A percentile compares a stretch with the other conserved stretches of the same genome.
Evolutionary conservation across 1,284 basidiomycete genomes (phyloP).

Genomic region (Neonothopanus nambi): DNA sequence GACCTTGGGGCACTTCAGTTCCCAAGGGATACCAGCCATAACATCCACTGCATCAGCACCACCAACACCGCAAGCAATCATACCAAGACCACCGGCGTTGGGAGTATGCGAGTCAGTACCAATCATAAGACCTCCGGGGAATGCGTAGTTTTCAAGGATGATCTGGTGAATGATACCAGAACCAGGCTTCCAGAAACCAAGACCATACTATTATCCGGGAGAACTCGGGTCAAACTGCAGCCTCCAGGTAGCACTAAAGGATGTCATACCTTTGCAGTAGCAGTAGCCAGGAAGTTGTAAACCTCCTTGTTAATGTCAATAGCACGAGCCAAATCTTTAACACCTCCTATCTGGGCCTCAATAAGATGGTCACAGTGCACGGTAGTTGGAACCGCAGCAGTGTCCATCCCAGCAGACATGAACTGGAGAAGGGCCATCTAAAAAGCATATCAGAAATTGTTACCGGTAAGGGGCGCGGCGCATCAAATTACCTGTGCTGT

Average conservation of each 20-base stretch:
- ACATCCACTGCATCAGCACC: conserved; percentile 99
- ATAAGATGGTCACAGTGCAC: conserved; percentile 99
- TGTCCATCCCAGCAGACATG: conserved; percentile 99
- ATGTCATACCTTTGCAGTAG: conserved; percentile 80
- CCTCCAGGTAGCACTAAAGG: not conserved
- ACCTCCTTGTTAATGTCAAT: conserved; percentile 98
- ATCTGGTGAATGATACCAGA: conserved; percentile 99
- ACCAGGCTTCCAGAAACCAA: conserved; percentile 99
- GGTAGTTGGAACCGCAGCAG: conserved; percentile 95
- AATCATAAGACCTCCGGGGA: conserved; percentile 99
- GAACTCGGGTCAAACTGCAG: not conserved
- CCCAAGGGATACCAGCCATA: conserved; percentile 98
- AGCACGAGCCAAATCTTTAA: conserved; percentile 91
- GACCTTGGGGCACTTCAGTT: conserved; percentile 98
- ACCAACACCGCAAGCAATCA: conserved; percentile 99
- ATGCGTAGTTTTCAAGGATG: conserved; percentile 98
- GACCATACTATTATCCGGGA: conserved; percentile 70
- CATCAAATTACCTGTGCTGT: conserved; percentile 71
- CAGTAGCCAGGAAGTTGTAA: conserved; percentile 98
- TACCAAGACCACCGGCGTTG: conserved; percentile 98
- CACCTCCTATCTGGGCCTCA: conserved; percentile 94
- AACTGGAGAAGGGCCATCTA: conserved; percentile 99
- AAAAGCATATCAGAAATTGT: conserved; percentile 30
- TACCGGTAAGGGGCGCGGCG: conserved; percentile 17
- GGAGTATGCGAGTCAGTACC: conserved; percentile 99